These are phyloP conservation scores for Stachybotrys echinatus DNA, from an alignment of 2,329 filamentous ascomycete genomes.

Conservation along the genomic window DNA sequence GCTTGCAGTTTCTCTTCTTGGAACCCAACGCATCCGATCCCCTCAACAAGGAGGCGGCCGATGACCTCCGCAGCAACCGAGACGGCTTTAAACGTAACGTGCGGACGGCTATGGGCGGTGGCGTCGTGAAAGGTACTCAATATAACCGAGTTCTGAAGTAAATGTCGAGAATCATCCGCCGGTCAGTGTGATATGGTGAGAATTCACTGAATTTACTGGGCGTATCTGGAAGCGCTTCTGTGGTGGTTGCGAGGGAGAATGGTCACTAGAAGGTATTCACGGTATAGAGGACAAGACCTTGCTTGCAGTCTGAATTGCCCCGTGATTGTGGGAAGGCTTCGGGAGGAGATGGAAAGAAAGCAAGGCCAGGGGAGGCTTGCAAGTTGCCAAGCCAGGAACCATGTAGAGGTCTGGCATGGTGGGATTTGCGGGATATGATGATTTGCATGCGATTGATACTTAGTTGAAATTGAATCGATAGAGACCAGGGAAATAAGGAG, in stretches of 20 bases:
- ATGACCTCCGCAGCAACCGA: conserved; percentile 79
- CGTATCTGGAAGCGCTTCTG: no score
- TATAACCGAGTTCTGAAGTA: conserved; percentile 79
- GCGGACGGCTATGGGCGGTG: conserved; percentile 75
- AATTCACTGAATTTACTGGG: no score
- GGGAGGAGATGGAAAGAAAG: neutral
- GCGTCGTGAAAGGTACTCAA: conserved; percentile 61
- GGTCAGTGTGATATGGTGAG: neutral
- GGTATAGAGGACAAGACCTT: neutral
- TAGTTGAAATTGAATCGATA: neutral
- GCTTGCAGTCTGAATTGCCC: neutral
- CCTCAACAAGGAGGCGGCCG: conserved; percentile 96
- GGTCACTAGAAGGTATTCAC: no score
- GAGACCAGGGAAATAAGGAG: neutral
- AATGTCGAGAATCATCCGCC: conserved; percentile 11
- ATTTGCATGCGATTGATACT: neutral
- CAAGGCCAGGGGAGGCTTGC: neutral
- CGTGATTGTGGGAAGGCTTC: neutral
- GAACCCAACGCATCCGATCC: conserved; percentile 96
- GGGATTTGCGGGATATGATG: neutral
- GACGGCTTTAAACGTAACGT: conserved; percentile 93
- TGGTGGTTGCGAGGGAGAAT: no score
- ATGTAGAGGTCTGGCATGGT: no score
- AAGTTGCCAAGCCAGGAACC: no score
- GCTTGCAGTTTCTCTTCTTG: conserved; percentile 79